Base-by-base conservation (phyloP, 306 rosid genomes). In the Fragaria nilgerrensis region DNA sequence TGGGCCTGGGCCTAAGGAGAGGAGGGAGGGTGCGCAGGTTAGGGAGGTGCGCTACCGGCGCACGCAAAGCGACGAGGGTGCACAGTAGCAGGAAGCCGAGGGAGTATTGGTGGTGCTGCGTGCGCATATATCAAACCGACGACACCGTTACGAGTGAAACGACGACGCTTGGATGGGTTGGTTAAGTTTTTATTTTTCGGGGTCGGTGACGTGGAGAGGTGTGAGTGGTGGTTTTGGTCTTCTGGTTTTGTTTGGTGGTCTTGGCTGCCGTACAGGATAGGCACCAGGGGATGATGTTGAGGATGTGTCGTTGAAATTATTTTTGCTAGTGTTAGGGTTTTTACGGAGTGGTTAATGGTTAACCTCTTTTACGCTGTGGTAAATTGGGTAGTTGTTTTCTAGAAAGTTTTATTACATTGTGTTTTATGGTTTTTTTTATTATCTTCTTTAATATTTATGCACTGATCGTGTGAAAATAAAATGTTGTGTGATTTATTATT, bases 11-110 rank as follows among this genome's bases (percentile, higher is more conserved):
- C 16, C 12, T 58, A 22, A 59, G 36, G 36, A 15, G 36, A 55
- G 53, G 64, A 75, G 68, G 75, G 53, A 79, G 80, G 83, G 58
- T 82, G 91, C 89, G 87, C 82, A 81, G 75, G 85, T 14, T 83
- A 71, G 96, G 96, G 13, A 62, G 78, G 67, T 89, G 89, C 85
- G 83, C 92, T 11, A 85, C 75, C 55, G 91, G 97, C 78, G 88
- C 80, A 84, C 81, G 84, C 47, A 79, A 77, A 77, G 72, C 67
- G 3, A 90, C 11, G 7, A 89, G 79, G 77, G 92, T 50, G 90
- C 86, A 91, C 69, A 67, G 80, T 86, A 91, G 86, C 75, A 80
- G 72, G 65, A 82, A 63, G 62, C 84, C 85, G 79, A 65, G 81
- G 66, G 55, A 75, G 77, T 49, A 44, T 71, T 7, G 85, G 67